A percentile compares a stretch with the other conserved stretches of the same genome.
phyloP scores from a whole-genome alignment of 371 early-diverging fungal genomes.

The Rhizopus stolonifer region DNA sequence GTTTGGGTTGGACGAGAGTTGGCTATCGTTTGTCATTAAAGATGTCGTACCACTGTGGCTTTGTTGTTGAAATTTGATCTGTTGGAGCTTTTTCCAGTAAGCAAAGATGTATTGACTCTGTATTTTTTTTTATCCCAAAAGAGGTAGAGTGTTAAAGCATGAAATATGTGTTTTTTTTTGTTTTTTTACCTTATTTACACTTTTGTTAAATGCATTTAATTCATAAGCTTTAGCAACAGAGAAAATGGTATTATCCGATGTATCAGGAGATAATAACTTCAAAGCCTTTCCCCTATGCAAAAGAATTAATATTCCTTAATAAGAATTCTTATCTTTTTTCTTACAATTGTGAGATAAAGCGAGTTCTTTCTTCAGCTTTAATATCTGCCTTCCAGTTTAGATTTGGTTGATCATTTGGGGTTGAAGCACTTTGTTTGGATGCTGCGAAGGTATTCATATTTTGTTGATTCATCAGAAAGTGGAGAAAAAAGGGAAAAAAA shows the following conservation, averaged over 20 bases:
- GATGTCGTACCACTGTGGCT: slow-evolving; percentile 19
- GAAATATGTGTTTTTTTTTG: not conserved
- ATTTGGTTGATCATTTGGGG: slow-evolving; percentile 22
- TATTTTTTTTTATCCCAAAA: not conserved
- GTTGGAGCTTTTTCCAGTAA: slow-evolving; percentile 30
- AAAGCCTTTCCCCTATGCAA: slow-evolving; percentile 34
- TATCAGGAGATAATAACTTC: slow-evolving; percentile 40
- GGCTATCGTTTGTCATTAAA: slow-evolving; percentile 32
- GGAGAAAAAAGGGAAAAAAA: not conserved
- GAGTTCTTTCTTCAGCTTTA: slow-evolving; percentile 30
- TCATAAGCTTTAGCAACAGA: slow-evolving; percentile 46
- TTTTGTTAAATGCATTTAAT: slow-evolving; percentile 27
- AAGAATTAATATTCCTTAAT: not conserved
- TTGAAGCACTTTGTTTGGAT: slow-evolving; percentile 2
- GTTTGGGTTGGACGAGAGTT: slow-evolving; percentile 27
- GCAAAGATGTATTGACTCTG: slow-evolving; percentile 30
- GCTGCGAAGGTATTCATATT: not conserved
- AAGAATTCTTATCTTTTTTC: not conserved
- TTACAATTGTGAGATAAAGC: slow-evolving; percentile 31
- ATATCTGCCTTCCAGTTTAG: slow-evolving; percentile 34
- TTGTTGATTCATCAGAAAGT: not conserved
- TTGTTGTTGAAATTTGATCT: slow-evolving; percentile 34
- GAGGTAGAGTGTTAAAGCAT: too few relatives aligned
- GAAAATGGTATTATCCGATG: slow-evolving; percentile 41
- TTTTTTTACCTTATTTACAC: slow-evolving; percentile 41